phyloP scores from a whole-genome alignment of 169 alveolate genomes.

The Eimeria praecox region DNA sequence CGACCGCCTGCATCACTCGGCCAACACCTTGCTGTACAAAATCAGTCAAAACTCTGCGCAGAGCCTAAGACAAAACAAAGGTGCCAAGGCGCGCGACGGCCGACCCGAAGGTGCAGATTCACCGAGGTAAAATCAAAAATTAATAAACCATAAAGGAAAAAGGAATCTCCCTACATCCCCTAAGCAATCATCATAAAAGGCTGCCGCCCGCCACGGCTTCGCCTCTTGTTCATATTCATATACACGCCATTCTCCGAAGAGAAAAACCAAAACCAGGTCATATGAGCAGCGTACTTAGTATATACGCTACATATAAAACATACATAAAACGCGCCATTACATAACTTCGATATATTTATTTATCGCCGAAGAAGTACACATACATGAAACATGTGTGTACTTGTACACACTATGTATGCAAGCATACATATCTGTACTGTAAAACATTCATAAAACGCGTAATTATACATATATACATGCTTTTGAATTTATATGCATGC shows the following conservation, averaged over 20 bases:
- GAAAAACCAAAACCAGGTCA: not conserved
- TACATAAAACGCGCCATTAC: too few relatives aligned
- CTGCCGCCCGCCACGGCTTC: too few relatives aligned
- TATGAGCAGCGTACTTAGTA: not conserved
- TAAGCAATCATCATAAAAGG: too few relatives aligned
- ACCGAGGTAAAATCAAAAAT: not conserved
- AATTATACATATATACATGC: not conserved
- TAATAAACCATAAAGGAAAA: not conserved
- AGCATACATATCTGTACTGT: too few relatives aligned
- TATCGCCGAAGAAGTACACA: too few relatives aligned
- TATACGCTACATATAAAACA: not conserved
- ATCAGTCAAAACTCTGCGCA: not conserved
- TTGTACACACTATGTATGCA: too few relatives aligned
- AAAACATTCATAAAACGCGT: not conserved
- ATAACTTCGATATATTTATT: too few relatives aligned
- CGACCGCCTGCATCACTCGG: not conserved
- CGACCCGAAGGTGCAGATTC: not conserved
- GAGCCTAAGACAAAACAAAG: not conserved
- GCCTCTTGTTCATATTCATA: not conserved
- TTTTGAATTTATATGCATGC: too few relatives aligned
- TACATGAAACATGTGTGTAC: too few relatives aligned
- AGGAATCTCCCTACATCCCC: too few relatives aligned
- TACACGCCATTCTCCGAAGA: not conserved
- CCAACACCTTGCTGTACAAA: not conserved
- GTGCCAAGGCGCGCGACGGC: not conserved